Percentiles rank a stretch among this genome's conserved stretches.
Conservation (phyloP, 2,329 filamentous ascomycete species). For the Ophiostoma piceae region DNA sequence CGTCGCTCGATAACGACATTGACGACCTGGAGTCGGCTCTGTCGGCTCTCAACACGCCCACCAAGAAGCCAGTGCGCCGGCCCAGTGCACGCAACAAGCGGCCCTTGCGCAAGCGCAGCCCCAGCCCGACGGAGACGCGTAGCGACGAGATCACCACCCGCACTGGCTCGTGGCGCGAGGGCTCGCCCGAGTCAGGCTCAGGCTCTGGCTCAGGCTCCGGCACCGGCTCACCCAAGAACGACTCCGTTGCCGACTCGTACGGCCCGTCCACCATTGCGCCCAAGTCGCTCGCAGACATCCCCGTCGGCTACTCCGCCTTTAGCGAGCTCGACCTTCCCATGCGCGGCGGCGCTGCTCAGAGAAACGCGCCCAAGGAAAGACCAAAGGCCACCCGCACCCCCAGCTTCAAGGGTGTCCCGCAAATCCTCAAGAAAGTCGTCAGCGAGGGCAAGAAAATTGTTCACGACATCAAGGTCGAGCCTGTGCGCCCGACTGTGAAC, state of each 20-base stretch:
- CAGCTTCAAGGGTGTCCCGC: slow-evolving; percentile 57
- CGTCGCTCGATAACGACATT: slow-evolving; percentile 26
- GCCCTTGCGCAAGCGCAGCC: slow-evolving; percentile 30
- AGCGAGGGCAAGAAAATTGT: slow-evolving; percentile 61
- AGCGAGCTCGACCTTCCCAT: slow-evolving; percentile 56
- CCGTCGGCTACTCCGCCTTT: slow-evolving; percentile 62
- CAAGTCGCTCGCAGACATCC: slow-evolving; percentile 56
- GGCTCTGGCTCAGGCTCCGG: not conserved
- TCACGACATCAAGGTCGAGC: slow-evolving; percentile 51
- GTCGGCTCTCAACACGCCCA: slow-evolving; percentile 31
- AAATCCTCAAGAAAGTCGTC: slow-evolving; percentile 60
- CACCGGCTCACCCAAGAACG: slow-evolving; percentile 11
- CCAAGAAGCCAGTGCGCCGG: slow-evolving; percentile 25
- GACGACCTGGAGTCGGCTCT: slow-evolving; percentile 34
- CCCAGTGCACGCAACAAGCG: slow-evolving; percentile 18
- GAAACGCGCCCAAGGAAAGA: slow-evolving; percentile 37
- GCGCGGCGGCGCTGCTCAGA: slow-evolving; percentile 35
- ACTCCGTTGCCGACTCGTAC: slow-evolving; percentile 37
- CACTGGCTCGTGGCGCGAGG: slow-evolving; percentile 33
- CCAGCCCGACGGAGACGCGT: slow-evolving; percentile 33
- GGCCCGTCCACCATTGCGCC: slow-evolving; percentile 41
- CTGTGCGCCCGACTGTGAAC: slow-evolving; percentile 48
- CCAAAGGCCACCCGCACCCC: slow-evolving; percentile 49
- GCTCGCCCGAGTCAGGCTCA: slow-evolving; percentile 20
- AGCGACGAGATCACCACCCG: slow-evolving; percentile 30